Evolutionary conservation across 306 rosid genomes (phyloP).

Genomic region (Vigna nakashimae): DNA sequence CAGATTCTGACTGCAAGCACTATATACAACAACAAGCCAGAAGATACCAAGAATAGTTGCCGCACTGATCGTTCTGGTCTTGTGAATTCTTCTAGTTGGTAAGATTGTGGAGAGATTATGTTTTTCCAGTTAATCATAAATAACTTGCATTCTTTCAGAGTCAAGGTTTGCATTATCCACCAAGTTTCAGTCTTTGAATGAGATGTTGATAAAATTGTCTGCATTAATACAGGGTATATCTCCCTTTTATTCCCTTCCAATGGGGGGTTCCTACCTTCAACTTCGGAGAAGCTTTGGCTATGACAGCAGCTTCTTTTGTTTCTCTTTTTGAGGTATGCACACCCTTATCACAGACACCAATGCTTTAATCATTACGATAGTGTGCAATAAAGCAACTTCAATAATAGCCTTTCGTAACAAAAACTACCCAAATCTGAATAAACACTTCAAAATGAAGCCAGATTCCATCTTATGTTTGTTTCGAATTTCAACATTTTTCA

Average conservation of each 20-base stretch:
- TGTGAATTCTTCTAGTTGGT: constrained; percentile 67
- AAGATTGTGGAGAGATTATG: constrained; percentile 16
- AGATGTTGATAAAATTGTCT: neutral
- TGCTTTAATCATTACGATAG: neutral
- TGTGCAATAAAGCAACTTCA: neutral
- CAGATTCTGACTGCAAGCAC: constrained; percentile 69
- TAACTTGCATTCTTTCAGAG: neutral
- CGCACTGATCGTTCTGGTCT: constrained; percentile 88
- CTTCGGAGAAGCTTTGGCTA: constrained; percentile 76
- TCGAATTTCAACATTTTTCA: constrained; percentile 19
- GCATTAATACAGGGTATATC: constrained; percentile 62
- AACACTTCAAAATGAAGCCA: neutral
- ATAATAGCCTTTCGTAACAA: too few species aligned
- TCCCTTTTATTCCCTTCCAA: constrained; percentile 81
- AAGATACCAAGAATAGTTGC: constrained; percentile 72
- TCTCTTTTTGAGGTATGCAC: constrained; percentile 74
- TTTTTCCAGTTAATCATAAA: neutral
- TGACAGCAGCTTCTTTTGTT: constrained; percentile 87
- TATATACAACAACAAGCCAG: constrained; percentile 62
- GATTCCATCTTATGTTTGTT: neutral
- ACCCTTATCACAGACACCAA: neutral
- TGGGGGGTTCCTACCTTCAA: constrained; percentile 91
- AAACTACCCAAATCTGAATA: neutral
- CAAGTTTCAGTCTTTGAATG: neutral
- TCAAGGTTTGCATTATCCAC: neutral